Evolutionary conservation across 192 early-diverging fungal species (phyloP).

Genomic region (Linnemannia hyalina): DNA sequence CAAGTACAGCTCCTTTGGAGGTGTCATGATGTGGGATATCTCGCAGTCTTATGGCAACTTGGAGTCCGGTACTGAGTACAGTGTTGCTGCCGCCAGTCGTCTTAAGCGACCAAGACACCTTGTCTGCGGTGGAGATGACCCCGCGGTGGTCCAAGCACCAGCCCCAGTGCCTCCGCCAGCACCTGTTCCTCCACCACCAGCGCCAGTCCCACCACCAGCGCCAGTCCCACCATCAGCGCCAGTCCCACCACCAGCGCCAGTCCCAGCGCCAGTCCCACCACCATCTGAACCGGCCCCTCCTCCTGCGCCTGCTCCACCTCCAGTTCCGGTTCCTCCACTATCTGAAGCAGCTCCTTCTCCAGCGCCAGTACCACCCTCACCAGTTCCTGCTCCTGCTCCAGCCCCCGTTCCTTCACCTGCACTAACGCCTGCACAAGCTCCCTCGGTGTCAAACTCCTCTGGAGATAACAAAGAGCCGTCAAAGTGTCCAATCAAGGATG

Average conservation of each 20-base stretch:
- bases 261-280: background rate
- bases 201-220: background rate
- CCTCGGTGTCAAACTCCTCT: background rate
- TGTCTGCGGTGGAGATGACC: conserved; percentile 4
- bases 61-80: conserved; percentile 25
- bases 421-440: background rate
- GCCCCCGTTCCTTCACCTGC: background rate
- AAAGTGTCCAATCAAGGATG: conserved; percentile 12
- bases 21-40: conserved; percentile 83
- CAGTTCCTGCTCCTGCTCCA: background rate
- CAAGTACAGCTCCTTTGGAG: conserved; percentile 72
- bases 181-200: background rate
- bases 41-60: conserved; percentile 72
- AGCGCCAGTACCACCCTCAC: background rate
- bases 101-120: conserved; percentile 16
- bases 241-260: background rate
- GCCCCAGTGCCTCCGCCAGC: background rate
- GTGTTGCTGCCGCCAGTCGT: conserved; percentile 1
- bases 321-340: background rate
- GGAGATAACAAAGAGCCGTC: background rate
- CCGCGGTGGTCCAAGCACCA: background rate
- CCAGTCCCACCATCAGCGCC: background rate
- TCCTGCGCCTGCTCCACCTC: background rate
- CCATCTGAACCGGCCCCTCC: background rate
- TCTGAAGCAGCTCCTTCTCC: background rate